These are phyloP conservation scores for Blastobotrys buckinghamii DNA, from an alignment of 1,139 yeast genomes.

Conservation along the genomic window DNA sequence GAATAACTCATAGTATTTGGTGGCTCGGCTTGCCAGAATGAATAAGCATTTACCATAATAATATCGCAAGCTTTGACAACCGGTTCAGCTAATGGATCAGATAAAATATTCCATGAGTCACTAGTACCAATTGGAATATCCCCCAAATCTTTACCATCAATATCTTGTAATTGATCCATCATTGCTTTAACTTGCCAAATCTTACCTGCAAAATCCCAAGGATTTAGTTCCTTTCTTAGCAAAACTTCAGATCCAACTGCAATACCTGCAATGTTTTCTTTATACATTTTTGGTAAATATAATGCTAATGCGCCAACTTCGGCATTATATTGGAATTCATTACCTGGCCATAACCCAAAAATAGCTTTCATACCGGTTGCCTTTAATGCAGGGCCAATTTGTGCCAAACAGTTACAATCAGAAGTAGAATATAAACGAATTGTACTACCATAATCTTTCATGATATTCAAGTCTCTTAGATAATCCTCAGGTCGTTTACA, in stretches of 20 bases:
- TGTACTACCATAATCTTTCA: slow-evolving; percentile 49
- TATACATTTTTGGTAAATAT: slow-evolving; percentile 68
- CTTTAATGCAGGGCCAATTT: slow-evolving; percentile 82
- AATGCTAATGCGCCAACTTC: slow-evolving; percentile 63
- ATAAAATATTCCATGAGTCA: slow-evolving; percentile 91
- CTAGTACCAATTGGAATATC: slow-evolving; percentile 82
- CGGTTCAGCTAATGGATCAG: slow-evolving; percentile 63
- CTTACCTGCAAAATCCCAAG: slow-evolving; percentile 50
- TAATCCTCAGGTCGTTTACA: slow-evolving; percentile 60
- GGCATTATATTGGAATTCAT: slow-evolving; percentile 60
- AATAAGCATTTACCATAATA: slow-evolving; percentile 88
- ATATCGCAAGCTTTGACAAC: slow-evolving; percentile 78
- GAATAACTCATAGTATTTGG: slow-evolving; percentile 75
- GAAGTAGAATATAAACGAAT: slow-evolving; percentile 82
- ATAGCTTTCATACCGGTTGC: slow-evolving; percentile 64
- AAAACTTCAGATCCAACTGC: slow-evolving; percentile 90
- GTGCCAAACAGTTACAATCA: slow-evolving; percentile 79
- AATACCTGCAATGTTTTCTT: slow-evolving; percentile 61
- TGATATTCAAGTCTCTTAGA: slow-evolving; percentile 51
- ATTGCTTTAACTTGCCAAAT: slow-evolving; percentile 51
- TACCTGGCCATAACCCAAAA: slow-evolving; percentile 89
- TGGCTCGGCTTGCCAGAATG: slow-evolving; percentile 98
- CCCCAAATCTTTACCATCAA: slow-evolving; percentile 70
- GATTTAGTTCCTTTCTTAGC: slow-evolving; percentile 77
- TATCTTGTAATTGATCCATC: slow-evolving; percentile 59